Percentiles rank a stretch among this genome's conserved stretches.
These are phyloP conservation scores for Boletales sp. DNA, from an alignment of 768 basidiomycete genomes.

Conservation along the genomic window DNA sequence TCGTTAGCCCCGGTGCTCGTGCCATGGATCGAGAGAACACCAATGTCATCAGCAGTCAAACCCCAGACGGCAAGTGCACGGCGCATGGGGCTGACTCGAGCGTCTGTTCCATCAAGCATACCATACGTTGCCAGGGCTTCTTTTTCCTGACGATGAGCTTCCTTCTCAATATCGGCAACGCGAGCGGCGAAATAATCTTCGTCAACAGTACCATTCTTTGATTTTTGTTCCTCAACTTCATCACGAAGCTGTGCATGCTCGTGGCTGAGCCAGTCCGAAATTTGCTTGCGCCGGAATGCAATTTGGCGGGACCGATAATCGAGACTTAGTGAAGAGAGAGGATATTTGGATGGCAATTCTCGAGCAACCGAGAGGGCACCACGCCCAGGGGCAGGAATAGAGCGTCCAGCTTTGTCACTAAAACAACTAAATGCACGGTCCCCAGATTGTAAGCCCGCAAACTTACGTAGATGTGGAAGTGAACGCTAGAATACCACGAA, in stretches of 20 bases:
- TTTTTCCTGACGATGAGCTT: constrained; percentile 88
- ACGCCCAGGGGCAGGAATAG: constrained; percentile 93
- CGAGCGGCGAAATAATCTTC: constrained; percentile 73
- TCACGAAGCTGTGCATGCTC: constrained; percentile 83
- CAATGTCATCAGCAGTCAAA: constrained; percentile 88
- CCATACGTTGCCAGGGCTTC: constrained; percentile 92
- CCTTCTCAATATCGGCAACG: constrained; percentile 81
- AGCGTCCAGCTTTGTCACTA: constrained; percentile 98
- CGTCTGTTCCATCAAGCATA: constrained; percentile 88
- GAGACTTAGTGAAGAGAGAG: constrained; percentile 77
- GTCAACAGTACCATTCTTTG: constrained; percentile 47
- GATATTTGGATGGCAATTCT: constrained; percentile 74
- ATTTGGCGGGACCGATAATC: constrained; percentile 92
- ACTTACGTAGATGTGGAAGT: constrained; percentile 94
- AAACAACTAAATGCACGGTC: constrained; percentile 4
- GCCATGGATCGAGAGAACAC: constrained; percentile 84
- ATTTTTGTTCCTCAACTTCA: constrained; percentile 64
- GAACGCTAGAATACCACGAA: constrained; percentile 91
- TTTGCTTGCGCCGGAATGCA: constrained; percentile 91
- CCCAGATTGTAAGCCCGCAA: background rate
- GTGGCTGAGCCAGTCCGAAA: constrained; percentile 90
- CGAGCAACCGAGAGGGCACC: constrained; percentile 89
- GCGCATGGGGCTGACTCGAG: constrained; percentile 85
- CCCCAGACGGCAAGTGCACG: constrained; percentile 98
- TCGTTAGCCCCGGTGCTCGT: constrained; percentile 90